A percentile compares a stretch with the other conserved stretches of the same genome.
Conservation (phyloP, 169 alveolate species). For the Plasmodium coatneyi region DNA sequence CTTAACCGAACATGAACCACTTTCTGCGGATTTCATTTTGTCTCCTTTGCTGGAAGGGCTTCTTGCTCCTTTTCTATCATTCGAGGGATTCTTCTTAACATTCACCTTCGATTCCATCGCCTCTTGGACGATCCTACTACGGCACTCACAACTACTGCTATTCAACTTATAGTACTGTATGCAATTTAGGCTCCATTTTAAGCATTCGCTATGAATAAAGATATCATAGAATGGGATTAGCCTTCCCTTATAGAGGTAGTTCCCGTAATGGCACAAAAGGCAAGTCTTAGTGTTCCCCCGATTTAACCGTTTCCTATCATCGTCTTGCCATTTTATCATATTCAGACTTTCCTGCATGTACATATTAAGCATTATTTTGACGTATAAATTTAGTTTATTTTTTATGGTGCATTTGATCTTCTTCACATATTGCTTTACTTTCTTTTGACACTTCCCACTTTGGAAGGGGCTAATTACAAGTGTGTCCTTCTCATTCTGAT, state of each 20-base stretch:
- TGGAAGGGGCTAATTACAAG: neutral
- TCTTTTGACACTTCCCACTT: neutral
- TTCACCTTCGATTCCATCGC: neutral
- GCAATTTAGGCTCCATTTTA: slow-evolving; percentile 82
- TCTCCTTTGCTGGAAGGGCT: neutral
- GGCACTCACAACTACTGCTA: slow-evolving; percentile 61
- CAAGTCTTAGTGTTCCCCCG: slow-evolving; percentile 2
- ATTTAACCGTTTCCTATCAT: neutral
- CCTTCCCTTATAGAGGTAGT: slow-evolving; percentile 76
- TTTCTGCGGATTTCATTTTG: slow-evolving; percentile 13
- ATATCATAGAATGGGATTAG: slow-evolving; percentile 82
- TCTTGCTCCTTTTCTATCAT: neutral
- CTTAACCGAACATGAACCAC: neutral
- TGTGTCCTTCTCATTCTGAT: neutral
- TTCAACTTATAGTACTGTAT: slow-evolving; percentile 72
- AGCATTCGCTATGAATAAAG: slow-evolving; percentile 80
- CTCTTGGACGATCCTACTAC: neutral
- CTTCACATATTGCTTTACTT: neutral
- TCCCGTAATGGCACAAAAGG: slow-evolving; percentile 36
- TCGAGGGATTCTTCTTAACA: slow-evolving; percentile 4
- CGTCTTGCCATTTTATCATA: neutral
- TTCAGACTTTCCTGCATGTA: slow-evolving; percentile 27
- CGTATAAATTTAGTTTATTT: slow-evolving; percentile 49
- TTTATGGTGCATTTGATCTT: slow-evolving; percentile 14
- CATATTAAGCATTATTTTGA: slow-evolving; percentile 39